A percentile compares a stretch with the other conserved stretches of the same genome.
Conservation (phyloP, 768 basidiomycete genomes). For the Mycena polygramma region DNA sequence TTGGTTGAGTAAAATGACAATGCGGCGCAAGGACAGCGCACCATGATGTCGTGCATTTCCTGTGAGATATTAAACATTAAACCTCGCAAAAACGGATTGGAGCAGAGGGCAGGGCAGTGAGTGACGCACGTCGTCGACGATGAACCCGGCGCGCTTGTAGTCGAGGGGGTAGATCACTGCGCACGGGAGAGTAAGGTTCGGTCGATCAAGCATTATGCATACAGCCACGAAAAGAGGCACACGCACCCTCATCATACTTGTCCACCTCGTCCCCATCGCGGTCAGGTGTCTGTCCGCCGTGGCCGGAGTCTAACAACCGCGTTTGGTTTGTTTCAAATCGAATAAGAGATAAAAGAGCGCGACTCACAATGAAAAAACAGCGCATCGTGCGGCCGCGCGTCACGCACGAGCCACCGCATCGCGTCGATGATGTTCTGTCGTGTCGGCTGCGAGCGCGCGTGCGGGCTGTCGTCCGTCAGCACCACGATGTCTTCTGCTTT, state of each 20-base stretch:
- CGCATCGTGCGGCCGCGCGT: constrained; percentile 78
- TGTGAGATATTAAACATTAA: constrained; percentile 34
- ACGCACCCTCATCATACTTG: constrained; percentile 82
- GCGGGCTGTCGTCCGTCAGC: constrained; percentile 70
- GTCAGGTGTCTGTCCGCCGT: constrained; percentile 93
- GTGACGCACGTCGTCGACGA: constrained; percentile 74
- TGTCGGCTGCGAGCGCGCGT: constrained; percentile 59
- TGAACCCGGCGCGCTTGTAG: constrained; percentile 79
- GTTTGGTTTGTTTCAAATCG: no score
- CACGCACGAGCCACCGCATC: constrained; percentile 74
- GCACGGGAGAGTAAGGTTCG: neutral
- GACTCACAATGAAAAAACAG: constrained; percentile 84
- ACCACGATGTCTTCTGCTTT: constrained; percentile 73
- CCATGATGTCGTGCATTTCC: constrained; percentile 66
- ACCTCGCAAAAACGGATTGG: no score
- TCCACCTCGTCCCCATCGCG: constrained; percentile 82
- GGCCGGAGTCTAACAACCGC: constrained; percentile 92
- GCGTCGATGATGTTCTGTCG: constrained; percentile 61
- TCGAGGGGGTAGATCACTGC: constrained; percentile 92
- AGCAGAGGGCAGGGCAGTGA: neutral
- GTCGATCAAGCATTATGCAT: no score
- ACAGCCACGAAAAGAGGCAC: neutral
- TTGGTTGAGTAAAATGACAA: no score
- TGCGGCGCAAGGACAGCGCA: constrained; percentile 38
- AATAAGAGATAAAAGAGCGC: no score